Evolutionary conservation across 352 stramenopile species (phyloP).

Genomic region (Pythium coloratum): DNA sequence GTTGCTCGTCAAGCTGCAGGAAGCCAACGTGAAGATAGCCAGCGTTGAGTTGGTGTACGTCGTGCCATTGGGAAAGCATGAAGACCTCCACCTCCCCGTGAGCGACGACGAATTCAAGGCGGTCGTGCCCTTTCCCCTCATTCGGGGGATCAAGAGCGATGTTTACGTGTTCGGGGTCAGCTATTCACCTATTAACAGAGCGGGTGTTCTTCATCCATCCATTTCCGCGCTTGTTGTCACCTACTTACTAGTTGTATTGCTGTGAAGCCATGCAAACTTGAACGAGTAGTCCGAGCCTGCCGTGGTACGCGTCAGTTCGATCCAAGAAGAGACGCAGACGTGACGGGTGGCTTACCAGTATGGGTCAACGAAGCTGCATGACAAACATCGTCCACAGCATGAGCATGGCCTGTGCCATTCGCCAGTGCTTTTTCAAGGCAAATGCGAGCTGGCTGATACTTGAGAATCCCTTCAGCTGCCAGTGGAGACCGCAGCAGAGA

Average conservation of each 20-base stretch:
- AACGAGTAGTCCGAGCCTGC: neutral
- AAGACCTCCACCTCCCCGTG: too few relatives aligned
- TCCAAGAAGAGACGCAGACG: neutral
- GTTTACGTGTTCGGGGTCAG: too few relatives aligned
- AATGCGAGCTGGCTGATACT: slow-evolving; percentile 29
- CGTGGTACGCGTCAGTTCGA: neutral
- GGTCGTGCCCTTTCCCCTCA: too few relatives aligned
- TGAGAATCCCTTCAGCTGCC: neutral
- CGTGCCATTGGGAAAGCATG: neutral
- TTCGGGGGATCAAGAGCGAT: too few relatives aligned
- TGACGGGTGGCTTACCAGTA: neutral
- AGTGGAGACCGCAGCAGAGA: neutral
- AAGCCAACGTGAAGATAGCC: neutral
- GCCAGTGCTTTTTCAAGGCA: slow-evolving; percentile 31
- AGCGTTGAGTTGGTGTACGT: neutral
- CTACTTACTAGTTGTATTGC: neutral
- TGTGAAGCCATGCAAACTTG: neutral
- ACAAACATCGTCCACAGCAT: slow-evolving; percentile 26
- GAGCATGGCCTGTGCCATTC: slow-evolving; percentile 20
- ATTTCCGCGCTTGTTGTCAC: too few relatives aligned
- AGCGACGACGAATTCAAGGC: too few relatives aligned
- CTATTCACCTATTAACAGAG: too few relatives aligned
- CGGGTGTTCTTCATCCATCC: too few relatives aligned
- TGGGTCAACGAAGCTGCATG: slow-evolving; percentile 15
- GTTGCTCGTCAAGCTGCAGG: neutral